phyloP scores from a whole-genome alignment of 306 rosid species.

The Cicer bijugum region DNA sequence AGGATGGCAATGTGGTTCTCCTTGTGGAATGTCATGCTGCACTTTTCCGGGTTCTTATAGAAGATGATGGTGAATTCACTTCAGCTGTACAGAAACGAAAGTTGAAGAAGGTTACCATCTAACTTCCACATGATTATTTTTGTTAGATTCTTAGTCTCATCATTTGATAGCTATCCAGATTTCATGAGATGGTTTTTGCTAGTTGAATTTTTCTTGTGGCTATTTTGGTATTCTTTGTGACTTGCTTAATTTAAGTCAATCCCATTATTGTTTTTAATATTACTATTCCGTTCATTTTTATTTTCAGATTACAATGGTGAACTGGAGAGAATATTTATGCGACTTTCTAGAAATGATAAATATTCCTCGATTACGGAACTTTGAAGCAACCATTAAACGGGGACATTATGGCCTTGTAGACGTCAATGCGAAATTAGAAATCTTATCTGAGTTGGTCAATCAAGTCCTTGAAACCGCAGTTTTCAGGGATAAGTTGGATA shows the following conservation, averaged over 20 bases:
- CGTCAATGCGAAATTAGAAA: slow-evolving; percentile 64
- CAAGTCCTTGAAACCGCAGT: slow-evolving; percentile 60
- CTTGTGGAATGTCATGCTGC: slow-evolving; percentile 91
- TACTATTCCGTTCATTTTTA: slow-evolving; percentile 42
- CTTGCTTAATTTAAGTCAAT: slow-evolving; percentile 2
- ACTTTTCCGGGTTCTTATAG: slow-evolving; percentile 78
- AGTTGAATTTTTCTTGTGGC: slow-evolving; percentile 12
- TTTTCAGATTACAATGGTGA: slow-evolving; percentile 79
- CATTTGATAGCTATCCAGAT: slow-evolving; percentile 5
- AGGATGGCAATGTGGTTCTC: slow-evolving; percentile 71
- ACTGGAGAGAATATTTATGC: slow-evolving; percentile 80
- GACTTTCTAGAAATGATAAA: slow-evolving; percentile 78
- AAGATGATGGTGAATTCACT: slow-evolving; percentile 58
- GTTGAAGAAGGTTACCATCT: slow-evolving; percentile 66
- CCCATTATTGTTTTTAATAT: slow-evolving; percentile 21
- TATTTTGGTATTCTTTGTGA: slow-evolving; percentile 11
- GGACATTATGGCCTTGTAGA: slow-evolving; percentile 91
- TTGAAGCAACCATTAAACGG: slow-evolving; percentile 74
- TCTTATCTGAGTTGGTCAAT: slow-evolving; percentile 70
- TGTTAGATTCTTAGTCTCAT: slow-evolving; percentile 34
- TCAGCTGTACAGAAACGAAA: slow-evolving; percentile 60
- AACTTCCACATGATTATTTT: slow-evolving; percentile 31
- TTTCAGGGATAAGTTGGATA: slow-evolving; percentile 74
- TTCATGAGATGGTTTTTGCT: slow-evolving; percentile 11
- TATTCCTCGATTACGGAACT: slow-evolving; percentile 56